phyloP scores from a whole-genome alignment of 192 early-diverging fungal genomes.

The Coemansia sp. region DNA sequence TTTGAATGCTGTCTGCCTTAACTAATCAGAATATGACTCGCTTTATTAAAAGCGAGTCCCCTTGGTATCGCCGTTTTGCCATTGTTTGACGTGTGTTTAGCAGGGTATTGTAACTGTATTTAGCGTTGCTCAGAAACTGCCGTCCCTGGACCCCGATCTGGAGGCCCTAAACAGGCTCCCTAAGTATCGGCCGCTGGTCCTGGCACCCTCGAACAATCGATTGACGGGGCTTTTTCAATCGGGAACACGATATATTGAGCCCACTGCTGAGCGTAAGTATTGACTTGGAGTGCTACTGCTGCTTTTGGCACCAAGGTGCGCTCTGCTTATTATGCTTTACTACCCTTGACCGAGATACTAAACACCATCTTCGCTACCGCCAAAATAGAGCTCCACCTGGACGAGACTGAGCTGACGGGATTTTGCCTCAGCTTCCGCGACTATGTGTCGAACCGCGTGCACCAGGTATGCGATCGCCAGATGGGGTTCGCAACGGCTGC shows the following conservation, averaged over 20 bases:
- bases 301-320: neutral
- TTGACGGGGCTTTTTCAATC: constrained; percentile 46
- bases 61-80: neutral
- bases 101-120: constrained; percentile 51
- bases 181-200: constrained; percentile 40
- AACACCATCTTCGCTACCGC: neutral
- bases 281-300: neutral
- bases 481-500: constrained; percentile 27
- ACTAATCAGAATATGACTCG: constrained; percentile 2
- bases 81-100: constrained; percentile 23
- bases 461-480: constrained; percentile 41
- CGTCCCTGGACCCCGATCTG: constrained; percentile 48
- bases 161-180: constrained; percentile 48
- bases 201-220: constrained; percentile 45
- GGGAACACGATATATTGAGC: constrained; percentile 50
- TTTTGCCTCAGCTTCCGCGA: constrained; percentile 52
- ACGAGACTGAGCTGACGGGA: constrained; percentile 49
- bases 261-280: constrained; percentile 52
- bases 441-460: constrained; percentile 36
- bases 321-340: neutral
- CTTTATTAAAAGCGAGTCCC: neutral
- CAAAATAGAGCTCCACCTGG: constrained; percentile 42
- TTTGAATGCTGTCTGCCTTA: neutral
- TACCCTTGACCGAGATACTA: neutral
- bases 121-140: constrained; percentile 37